These are phyloP conservation scores for Borovskyia barvae DNA, from an alignment of 208 protist species.

Conservation along the genomic window DNA sequence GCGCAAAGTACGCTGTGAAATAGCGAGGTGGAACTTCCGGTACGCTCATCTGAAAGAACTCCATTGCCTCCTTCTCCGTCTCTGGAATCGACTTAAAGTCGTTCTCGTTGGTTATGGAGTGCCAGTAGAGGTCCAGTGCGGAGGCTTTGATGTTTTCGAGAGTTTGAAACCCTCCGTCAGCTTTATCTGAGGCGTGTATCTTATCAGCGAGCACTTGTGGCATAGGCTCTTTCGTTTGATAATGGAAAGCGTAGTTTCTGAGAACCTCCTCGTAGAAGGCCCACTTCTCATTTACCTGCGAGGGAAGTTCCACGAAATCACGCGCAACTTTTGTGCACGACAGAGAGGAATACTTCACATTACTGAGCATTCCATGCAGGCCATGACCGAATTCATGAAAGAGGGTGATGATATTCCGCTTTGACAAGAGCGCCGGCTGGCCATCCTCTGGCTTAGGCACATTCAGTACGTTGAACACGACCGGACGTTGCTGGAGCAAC, in stretches of 20 bases:
- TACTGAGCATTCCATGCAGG: constrained; percentile 76
- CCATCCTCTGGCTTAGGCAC: constrained; percentile 42
- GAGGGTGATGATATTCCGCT: constrained; percentile 53
- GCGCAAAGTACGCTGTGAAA: constrained; percentile 52
- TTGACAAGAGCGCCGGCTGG: constrained; percentile 59
- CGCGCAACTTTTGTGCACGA: constrained; percentile 64
- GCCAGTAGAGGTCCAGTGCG: constrained; percentile 60
- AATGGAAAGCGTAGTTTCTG: constrained; percentile 53
- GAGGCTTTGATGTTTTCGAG: constrained; percentile 57
- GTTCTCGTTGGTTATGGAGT: constrained; percentile 35
- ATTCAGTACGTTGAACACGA: constrained; percentile 61
- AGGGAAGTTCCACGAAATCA: constrained; percentile 82
- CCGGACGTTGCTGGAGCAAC: constrained; percentile 33
- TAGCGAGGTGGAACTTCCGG: constrained; percentile 36
- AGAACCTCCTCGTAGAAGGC: constrained; percentile 51
- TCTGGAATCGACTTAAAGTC: constrained; percentile 25
- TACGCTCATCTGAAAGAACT: constrained; percentile 11
- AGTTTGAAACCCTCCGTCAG: constrained; percentile 39
- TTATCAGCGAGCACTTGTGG: constrained; percentile 47
- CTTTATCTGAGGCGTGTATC: constrained; percentile 35
- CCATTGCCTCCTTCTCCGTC: constrained; percentile 35
- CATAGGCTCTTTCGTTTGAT: constrained; percentile 55
- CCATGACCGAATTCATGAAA: constrained; percentile 72
- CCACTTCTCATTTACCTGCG: constrained; percentile 86
- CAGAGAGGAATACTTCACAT: constrained; percentile 31